Evolutionary conservation across 345 rosid genomes (phyloP).

Genomic region (Reutealis trisperma): DNA sequence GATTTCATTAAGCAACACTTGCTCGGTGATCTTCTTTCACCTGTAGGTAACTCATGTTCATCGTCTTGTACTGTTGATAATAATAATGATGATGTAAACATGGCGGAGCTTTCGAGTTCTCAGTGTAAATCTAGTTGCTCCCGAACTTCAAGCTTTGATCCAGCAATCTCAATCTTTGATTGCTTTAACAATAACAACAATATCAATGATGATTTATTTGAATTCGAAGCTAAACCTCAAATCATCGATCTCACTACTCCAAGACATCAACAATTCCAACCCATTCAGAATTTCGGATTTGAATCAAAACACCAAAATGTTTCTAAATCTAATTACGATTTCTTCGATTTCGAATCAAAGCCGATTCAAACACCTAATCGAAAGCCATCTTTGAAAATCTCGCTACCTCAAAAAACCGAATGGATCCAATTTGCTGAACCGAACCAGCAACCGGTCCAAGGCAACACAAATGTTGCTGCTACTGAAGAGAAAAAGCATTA

Average conservation of each 20-base stretch:
- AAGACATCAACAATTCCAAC: neutral
- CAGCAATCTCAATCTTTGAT: slow-evolving; percentile 26
- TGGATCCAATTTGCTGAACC: slow-evolving; percentile 47
- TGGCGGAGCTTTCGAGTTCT: slow-evolving; percentile 13
- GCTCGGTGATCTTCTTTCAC: slow-evolving; percentile 44
- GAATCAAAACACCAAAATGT: neutral
- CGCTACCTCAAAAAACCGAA: slow-evolving; percentile 49
- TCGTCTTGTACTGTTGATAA: neutral
- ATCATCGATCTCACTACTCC: no score
- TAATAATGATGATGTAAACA: neutral
- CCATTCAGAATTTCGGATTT: neutral
- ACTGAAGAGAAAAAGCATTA: slow-evolving; percentile 50
- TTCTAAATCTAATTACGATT: neutral
- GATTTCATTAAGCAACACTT: slow-evolving; percentile 54
- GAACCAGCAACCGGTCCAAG: slow-evolving; percentile 6
- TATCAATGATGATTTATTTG: slow-evolving; percentile 29
- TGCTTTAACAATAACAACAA: neutral
- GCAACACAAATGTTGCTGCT: neutral
- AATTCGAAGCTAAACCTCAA: slow-evolving; percentile 39
- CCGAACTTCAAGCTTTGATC: slow-evolving; percentile 29
- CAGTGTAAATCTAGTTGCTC: slow-evolving; percentile 15
- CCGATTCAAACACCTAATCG: neutral
- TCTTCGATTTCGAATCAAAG: neutral
- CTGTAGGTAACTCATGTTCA: neutral
- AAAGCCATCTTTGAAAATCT: slow-evolving; percentile 21